phyloP scores from a whole-genome alignment of 345 rosid species.

The Camelina neglecta region DNA sequence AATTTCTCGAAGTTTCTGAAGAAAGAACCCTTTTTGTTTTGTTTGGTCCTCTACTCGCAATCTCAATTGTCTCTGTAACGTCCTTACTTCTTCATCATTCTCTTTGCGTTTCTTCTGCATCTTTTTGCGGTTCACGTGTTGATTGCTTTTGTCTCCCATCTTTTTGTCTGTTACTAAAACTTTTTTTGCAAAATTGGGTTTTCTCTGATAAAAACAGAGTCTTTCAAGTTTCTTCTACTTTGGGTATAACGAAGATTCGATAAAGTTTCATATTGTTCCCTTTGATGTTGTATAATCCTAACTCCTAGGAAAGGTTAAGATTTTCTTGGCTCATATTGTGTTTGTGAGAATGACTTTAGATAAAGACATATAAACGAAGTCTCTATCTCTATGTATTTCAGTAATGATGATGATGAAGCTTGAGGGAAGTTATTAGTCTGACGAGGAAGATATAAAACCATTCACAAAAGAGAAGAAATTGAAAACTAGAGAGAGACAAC shows the following conservation, averaged over 20 bases:
- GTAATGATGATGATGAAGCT: conserved; percentile 30
- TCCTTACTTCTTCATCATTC: conserved; percentile 31
- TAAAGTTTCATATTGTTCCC: neutral
- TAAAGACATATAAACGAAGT: conserved; percentile 6
- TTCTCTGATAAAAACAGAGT: conserved; percentile 15
- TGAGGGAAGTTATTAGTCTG: conserved; percentile 23
- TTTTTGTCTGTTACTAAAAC: conserved; percentile 9
- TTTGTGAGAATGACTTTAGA: conserved; percentile 3
- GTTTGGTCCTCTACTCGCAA: neutral
- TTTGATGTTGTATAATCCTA: conserved; percentile 2
- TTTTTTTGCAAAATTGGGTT: neutral
- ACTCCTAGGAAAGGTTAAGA: neutral
- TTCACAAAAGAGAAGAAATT: neutral
- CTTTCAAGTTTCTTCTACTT: conserved; percentile 13
- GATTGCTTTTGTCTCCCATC: conserved; percentile 26
- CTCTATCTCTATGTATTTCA: neutral
- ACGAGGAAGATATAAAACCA: conserved; percentile 13
- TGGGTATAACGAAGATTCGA: conserved; percentile 16
- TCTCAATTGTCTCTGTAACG: conserved; percentile 33
- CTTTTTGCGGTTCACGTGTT: conserved; percentile 46
- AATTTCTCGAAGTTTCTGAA: conserved; percentile 39
- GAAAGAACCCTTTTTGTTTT: neutral
- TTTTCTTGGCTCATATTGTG: neutral
- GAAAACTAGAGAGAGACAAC: conserved; percentile 31
- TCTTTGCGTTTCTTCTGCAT: conserved; percentile 40